Evolutionary conservation across 2,329 filamentous ascomycete species (phyloP).

Genomic region (Annulohypoxylon truncatum): DNA sequence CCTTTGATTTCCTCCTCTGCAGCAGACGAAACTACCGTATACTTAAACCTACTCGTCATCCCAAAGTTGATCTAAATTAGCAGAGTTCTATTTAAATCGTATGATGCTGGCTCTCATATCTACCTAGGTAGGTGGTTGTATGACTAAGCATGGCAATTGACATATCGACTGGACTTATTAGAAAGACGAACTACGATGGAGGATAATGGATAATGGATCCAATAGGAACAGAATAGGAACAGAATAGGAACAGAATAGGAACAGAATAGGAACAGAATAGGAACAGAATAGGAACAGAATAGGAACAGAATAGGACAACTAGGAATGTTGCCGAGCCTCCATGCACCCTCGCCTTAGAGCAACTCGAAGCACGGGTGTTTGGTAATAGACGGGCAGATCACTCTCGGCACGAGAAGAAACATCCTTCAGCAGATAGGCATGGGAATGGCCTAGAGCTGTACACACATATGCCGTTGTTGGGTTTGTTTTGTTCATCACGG

Average conservation of each 20-base stretch:
- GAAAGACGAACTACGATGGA: slow-evolving; percentile 1
- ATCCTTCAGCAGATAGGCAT: slow-evolving; percentile 61
- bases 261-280: background rate
- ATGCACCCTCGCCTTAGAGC: slow-evolving; percentile 64
- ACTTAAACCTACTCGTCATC: background rate
- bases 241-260: background rate
- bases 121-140: too few species aligned
- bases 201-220: background rate
- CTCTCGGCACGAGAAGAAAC: slow-evolving; percentile 63
- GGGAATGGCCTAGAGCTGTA: slow-evolving; percentile 59
- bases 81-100: background rate
- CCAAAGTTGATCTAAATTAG: background rate
- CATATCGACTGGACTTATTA: background rate
- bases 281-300: background rate
- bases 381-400: slow-evolving; percentile 67
- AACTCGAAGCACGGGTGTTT: slow-evolving; percentile 67
- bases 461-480: slow-evolving; percentile 61
- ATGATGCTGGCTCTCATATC: background rate
- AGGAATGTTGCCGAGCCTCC: slow-evolving; percentile 68
- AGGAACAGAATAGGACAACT: slow-evolving; percentile 5
- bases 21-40: background rate
- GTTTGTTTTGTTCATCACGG: slow-evolving; percentile 28
- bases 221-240: background rate
- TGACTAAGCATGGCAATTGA: background rate
- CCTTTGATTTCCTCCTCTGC: background rate